Evolutionary conservation across 2,329 filamentous ascomycete species (phyloP).

Genomic region (Fusarium nurragi): DNA sequence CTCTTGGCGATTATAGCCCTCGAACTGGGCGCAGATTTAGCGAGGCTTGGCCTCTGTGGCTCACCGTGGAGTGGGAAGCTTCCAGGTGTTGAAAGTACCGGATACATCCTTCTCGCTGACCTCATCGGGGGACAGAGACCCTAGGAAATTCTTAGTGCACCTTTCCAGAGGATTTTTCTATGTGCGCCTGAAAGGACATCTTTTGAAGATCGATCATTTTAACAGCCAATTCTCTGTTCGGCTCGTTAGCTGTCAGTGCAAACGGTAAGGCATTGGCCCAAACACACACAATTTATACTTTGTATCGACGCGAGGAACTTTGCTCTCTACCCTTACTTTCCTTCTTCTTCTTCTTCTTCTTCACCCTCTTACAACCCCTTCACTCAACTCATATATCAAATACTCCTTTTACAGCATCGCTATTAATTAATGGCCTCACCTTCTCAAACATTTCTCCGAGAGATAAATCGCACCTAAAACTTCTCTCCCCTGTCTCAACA

Average conservation of each 20-base stretch:
- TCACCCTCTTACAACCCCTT: constrained; percentile 13
- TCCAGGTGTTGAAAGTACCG: constrained; percentile 1
- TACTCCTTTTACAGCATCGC: constrained; percentile 4
- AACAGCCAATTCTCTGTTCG: background rate
- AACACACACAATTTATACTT: background rate
- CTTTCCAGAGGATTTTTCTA: constrained; percentile 22
- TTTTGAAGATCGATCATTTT: constrained; percentile 11
- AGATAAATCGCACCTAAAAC: background rate
- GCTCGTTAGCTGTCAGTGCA: background rate
- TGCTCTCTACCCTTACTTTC: background rate
- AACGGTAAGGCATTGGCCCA: background rate
- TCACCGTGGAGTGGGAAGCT: background rate
- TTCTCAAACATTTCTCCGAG: background rate
- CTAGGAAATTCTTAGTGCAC: constrained; percentile 11
- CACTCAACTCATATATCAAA: background rate
- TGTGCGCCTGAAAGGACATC: constrained; percentile 2
- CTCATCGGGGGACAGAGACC: constrained; percentile 12
- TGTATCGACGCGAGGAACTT: background rate
- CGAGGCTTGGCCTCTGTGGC: constrained; percentile 6
- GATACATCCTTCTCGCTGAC: constrained; percentile 8
- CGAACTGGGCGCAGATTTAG: background rate
- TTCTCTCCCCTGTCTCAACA: background rate
- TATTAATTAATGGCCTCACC: background rate
- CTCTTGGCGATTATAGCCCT: constrained; percentile 6
- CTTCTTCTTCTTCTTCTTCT: too few relatives aligned